Evolutionary conservation across 805 yeast genomes (phyloP).

Genomic region (Zygoascus bituminiphila): DNA sequence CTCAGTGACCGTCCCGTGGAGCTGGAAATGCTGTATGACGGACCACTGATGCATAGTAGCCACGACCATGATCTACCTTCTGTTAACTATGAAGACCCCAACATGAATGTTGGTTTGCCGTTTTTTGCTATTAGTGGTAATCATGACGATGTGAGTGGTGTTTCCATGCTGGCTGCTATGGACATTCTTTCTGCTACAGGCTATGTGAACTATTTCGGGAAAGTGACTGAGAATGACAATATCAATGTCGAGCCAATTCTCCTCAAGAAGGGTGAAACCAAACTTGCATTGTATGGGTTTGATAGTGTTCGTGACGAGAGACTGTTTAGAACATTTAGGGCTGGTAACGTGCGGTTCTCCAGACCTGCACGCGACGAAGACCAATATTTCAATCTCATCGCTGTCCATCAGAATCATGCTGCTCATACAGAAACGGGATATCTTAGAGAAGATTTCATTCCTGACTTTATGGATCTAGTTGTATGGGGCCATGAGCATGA

Average conservation of each 20-base stretch:
- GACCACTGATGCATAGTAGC: slow-evolving; percentile 41
- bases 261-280: slow-evolving; percentile 74
- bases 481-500: slow-evolving; percentile 99
- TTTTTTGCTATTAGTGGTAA: slow-evolving; percentile 91
- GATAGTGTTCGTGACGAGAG: slow-evolving; percentile 88
- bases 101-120: slow-evolving; percentile 81
- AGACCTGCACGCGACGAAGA: slow-evolving; percentile 52
- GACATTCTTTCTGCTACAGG: slow-evolving; percentile 80
- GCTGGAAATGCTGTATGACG: slow-evolving; percentile 74
- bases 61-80: slow-evolving; percentile 34
- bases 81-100: slow-evolving; percentile 86
- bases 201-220: slow-evolving; percentile 81
- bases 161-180: slow-evolving; percentile 62
- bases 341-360: slow-evolving; percentile 69
- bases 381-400: slow-evolving; percentile 76
- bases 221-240: slow-evolving; percentile 64
- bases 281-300: slow-evolving; percentile 79
- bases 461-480: slow-evolving; percentile 71
- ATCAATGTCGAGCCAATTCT: slow-evolving; percentile 69
- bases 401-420: slow-evolving; percentile 84
- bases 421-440: slow-evolving; percentile 73
- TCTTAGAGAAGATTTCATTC: slow-evolving; percentile 78
- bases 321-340: slow-evolving; percentile 69
- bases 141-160: slow-evolving; percentile 92
- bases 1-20: slow-evolving; percentile 85